Base-by-base conservation (phyloP, 2,329 filamentous ascomycete genomes). In the Didymella lethalis region DNA sequence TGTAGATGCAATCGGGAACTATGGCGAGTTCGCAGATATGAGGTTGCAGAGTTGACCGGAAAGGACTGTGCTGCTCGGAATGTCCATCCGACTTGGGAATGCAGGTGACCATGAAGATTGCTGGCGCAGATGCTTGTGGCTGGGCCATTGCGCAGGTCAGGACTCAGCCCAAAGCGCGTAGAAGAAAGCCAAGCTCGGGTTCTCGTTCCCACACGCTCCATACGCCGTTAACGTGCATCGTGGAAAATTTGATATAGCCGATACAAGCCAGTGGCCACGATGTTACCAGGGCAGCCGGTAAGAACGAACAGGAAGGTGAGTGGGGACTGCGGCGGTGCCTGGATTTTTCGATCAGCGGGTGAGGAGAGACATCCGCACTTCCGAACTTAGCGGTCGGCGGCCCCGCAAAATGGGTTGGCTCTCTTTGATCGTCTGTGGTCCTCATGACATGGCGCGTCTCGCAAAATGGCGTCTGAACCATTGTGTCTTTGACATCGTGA, bases 391-490 rank as follows among this genome's bases (percentile, higher is more conserved):
- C 47, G 57, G 53, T 62, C 56, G 54, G 50, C 63, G 64, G 64
- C 67, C 66, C 65, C 57, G 57, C 57, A 52, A 44, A 44, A 28
- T 18, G 25, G 40, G 23, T 31, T 44, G 57, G 43, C 62, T 63
- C 3, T 67, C 64, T 64, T 64, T 53, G 68, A 74, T 73, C 69
- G 62, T 52, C 70, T 31, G 62, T 48, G 34, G 61, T 49, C 66
- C 68, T 65, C 65, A 67, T 72, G 70, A 69, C 64, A 64, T 61
- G 61, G 48, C 63, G 48, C 52, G 59, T 60, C 54, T 64, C 57
- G 56, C 61, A 44, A 56, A 66, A 66, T 38, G 52, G 52, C 43
- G 58, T 65, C 59, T 63, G 62, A 48, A 64, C 62, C 51, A 32
- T 53, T 53, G 57, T 58, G 43, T 49, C 50, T 55, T 62, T 62